Evolutionary conservation across 2,329 filamentous ascomycete species (phyloP).

Genomic region (Calonectria pauciramosa): DNA sequence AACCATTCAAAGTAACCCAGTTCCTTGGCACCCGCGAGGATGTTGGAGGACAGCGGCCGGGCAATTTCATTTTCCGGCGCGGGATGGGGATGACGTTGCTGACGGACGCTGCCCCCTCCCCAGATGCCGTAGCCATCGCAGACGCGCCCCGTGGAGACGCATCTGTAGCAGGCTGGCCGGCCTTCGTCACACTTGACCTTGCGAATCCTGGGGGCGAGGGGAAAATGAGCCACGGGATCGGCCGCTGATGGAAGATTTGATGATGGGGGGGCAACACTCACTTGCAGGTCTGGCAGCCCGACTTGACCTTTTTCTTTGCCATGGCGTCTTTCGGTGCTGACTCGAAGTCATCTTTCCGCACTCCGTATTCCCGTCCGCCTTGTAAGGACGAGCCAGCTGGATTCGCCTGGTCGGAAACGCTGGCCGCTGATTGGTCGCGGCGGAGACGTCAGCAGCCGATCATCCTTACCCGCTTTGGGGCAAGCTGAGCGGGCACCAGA

Average conservation of each 20-base stretch:
- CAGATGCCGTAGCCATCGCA: conserved; percentile 51
- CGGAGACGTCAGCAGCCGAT: neutral
- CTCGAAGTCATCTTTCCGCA: neutral
- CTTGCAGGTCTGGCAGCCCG: conserved; percentile 45
- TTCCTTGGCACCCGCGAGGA: conserved; percentile 30
- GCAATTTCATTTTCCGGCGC: neutral
- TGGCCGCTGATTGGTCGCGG: conserved; percentile 32
- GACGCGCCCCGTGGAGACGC: conserved; percentile 40
- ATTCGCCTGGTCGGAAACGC: conserved; percentile 41
- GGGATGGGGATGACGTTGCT: neutral
- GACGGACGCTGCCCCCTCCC: conserved; percentile 23
- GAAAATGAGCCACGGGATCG: neutral
- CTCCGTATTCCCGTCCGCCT: neutral
- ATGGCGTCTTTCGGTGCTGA: neutral
- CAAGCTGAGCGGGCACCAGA: neutral
- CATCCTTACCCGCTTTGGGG: neutral
- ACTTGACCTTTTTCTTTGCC: conserved; percentile 36
- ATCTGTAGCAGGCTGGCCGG: conserved; percentile 46
- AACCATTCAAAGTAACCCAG: conserved; percentile 47
- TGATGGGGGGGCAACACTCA: conserved; percentile 30
- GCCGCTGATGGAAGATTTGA: no score
- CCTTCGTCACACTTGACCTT: conserved; percentile 52
- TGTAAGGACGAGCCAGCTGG: neutral
- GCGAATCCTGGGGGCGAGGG: conserved; percentile 39
- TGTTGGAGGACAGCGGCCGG: neutral